Conservation (phyloP, 441 rosid species). For the Eutrema salsugineum region DNA sequence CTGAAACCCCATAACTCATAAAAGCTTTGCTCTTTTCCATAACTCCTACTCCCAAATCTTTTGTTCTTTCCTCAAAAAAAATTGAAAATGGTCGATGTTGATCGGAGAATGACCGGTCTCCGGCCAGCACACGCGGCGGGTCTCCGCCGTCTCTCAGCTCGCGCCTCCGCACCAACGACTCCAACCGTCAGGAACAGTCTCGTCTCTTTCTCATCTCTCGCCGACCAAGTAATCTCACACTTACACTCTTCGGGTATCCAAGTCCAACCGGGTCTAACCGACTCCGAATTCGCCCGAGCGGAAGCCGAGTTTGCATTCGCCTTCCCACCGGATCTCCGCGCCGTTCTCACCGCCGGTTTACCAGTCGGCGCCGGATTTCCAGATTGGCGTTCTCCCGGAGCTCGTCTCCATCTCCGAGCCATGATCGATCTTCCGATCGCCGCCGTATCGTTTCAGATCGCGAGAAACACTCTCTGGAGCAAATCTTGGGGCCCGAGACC, state of each 20-base stretch:
- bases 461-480: constrained; percentile 86
- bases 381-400: constrained; percentile 83
- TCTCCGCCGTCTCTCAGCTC: constrained; percentile 89
- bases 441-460: constrained; percentile 89
- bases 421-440: constrained; percentile 83
- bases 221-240: constrained; percentile 74
- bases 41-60: neutral
- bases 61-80: neutral
- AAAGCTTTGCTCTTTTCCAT: constrained; percentile 7
- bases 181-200: constrained; percentile 58
- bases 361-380: constrained; percentile 90
- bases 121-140: constrained; percentile 93
- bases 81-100: constrained; percentile 82
- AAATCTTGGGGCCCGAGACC: constrained; percentile 92
- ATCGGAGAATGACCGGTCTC: constrained; percentile 89
- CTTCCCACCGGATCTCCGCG: constrained; percentile 92
- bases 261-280: constrained; percentile 82
- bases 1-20: constrained; percentile 36
- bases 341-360: constrained; percentile 81
- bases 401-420: constrained; percentile 80
- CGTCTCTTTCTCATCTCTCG: constrained; percentile 64
- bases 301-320: constrained; percentile 91
- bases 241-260: constrained; percentile 60
- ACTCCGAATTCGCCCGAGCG: constrained; percentile 81
- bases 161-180: constrained; percentile 78